Percentiles rank a stretch among this genome's conserved stretches.
Conservation (phyloP, 1,284 basidiomycete genomes). For the Ustilago lituana region DNA sequence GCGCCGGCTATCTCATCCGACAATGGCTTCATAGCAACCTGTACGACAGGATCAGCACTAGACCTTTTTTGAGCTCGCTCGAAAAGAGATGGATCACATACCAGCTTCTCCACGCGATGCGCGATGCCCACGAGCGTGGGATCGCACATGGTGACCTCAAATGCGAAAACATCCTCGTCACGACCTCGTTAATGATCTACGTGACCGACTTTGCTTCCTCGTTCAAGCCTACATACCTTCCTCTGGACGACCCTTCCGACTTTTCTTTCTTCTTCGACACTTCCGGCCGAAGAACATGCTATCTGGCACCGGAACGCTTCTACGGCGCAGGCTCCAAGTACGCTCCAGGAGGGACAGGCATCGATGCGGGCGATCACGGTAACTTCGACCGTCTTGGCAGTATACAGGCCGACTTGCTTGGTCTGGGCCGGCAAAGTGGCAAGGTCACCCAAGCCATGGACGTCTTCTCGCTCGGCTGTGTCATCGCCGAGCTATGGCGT, state of each 20-base stretch:
- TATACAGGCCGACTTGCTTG: slow-evolving; percentile 50
- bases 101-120: slow-evolving; percentile 86
- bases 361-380: neutral
- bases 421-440: slow-evolving; percentile 73
- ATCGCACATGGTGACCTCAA: slow-evolving; percentile 97
- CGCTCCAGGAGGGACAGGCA: neutral
- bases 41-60: slow-evolving; percentile 97
- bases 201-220: slow-evolving; percentile 92
- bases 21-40: slow-evolving; percentile 95
- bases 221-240: slow-evolving; percentile 94
- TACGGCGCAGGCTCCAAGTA: slow-evolving; percentile 78
- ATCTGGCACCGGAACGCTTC: slow-evolving; percentile 95
- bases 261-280: slow-evolving; percentile 99
- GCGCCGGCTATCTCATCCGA: slow-evolving; percentile 91
- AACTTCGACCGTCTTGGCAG: slow-evolving; percentile 22
- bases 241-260: slow-evolving; percentile 94
- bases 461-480: slow-evolving; percentile 93
- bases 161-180: slow-evolving; percentile 95
- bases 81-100: slow-evolving; percentile 99
- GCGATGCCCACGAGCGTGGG: slow-evolving; percentile 80
- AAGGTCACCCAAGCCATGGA: slow-evolving; percentile 96
- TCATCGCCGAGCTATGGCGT: slow-evolving; percentile 93
- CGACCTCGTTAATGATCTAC: slow-evolving; percentile 94
- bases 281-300: slow-evolving; percentile 89
- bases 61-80: slow-evolving; percentile 87